Evolutionary conservation across 768 basidiomycete species (phyloP).

Genomic region (Tylopilus sp.): DNA sequence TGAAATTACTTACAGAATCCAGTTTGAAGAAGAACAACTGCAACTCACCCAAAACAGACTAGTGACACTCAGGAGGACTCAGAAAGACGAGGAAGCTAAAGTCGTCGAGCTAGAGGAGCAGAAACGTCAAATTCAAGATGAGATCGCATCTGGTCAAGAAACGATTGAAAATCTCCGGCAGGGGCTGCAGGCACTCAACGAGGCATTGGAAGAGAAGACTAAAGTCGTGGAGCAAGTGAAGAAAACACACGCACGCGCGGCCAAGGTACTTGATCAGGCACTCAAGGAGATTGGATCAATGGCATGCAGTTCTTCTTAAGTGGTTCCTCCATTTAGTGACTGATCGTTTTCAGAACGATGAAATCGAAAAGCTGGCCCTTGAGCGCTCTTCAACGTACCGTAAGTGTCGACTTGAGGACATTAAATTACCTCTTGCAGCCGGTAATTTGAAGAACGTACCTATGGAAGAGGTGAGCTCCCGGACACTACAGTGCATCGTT

Average conservation of each 20-base stretch:
- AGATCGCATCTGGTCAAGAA: conserved; percentile 57
- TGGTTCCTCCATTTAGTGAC: conserved; percentile 23
- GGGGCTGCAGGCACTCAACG: conserved; percentile 58
- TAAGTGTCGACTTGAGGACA: conserved; percentile 91
- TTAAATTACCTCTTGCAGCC: conserved; percentile 69
- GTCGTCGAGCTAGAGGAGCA: conserved; percentile 53
- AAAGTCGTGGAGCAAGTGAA: conserved; percentile 75
- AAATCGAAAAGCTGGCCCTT: conserved; percentile 82
- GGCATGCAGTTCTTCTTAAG: conserved; percentile 39
- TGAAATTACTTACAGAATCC: conserved; percentile 46
- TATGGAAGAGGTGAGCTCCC: conserved; percentile 79
- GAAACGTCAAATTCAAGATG: conserved; percentile 50
- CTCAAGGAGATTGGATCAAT: conserved; percentile 85
- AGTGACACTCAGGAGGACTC: conserved; percentile 47
- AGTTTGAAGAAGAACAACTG: conserved; percentile 80
- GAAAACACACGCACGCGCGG: conserved; percentile 62
- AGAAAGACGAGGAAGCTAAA: conserved; percentile 50
- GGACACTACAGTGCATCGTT: neutral
- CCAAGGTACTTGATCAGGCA: conserved; percentile 78
- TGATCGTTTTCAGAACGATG: conserved; percentile 59
- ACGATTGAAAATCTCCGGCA: conserved; percentile 55
- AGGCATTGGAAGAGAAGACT: conserved; percentile 67
- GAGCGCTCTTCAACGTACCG: conserved; percentile 87
- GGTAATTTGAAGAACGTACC: conserved; percentile 86
- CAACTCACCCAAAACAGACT: conserved; percentile 62